Evolutionary conservation across 1,284 basidiomycete species (phyloP).

Genomic region (Rhodotorula sp.): DNA sequence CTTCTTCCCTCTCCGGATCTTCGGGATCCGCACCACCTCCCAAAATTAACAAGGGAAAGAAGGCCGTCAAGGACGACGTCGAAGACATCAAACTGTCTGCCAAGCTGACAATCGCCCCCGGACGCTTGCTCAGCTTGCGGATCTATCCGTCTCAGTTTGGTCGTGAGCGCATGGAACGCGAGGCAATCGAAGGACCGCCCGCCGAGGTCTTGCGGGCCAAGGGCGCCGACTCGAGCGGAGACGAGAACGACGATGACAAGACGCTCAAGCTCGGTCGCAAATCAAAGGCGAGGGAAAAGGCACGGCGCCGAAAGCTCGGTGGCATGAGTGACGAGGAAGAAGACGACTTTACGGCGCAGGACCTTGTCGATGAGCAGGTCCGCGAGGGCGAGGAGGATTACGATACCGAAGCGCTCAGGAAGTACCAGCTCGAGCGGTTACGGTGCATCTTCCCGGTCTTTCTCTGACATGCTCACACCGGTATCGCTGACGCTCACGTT

Average conservation of each 20-base stretch:
- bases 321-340: constrained; percentile 55
- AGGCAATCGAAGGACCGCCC: constrained; percentile 89
- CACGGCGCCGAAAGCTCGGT: not conserved
- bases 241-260: constrained; percentile 40
- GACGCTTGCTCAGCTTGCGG: constrained; percentile 69
- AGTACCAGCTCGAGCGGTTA: constrained; percentile 90
- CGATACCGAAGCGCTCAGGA: constrained; percentile 82
- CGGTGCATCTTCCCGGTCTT: constrained; percentile 58
- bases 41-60: constrained; percentile 23
- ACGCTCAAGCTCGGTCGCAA: constrained; percentile 36
- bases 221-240: constrained; percentile 35
- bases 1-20: constrained; percentile 67
- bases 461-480: no score
- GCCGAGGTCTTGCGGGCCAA: constrained; percentile 68
- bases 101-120: constrained; percentile 50
- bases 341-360: constrained; percentile 54
- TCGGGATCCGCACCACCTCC: constrained; percentile 27
- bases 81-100: constrained; percentile 37
- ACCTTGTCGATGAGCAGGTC: constrained; percentile 54
- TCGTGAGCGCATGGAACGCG: constrained; percentile 77
- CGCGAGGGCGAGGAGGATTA: constrained; percentile 53
- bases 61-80: constrained; percentile 39
- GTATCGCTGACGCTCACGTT: not conserved
- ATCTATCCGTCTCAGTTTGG: constrained; percentile 95
- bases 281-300: constrained; percentile 29